Percentiles rank a stretch among this genome's conserved stretches.
Evolutionary conservation across 495 filamentous ascomycete genomes (phyloP).

Genomic region (Talaromyces borbonicus): DNA sequence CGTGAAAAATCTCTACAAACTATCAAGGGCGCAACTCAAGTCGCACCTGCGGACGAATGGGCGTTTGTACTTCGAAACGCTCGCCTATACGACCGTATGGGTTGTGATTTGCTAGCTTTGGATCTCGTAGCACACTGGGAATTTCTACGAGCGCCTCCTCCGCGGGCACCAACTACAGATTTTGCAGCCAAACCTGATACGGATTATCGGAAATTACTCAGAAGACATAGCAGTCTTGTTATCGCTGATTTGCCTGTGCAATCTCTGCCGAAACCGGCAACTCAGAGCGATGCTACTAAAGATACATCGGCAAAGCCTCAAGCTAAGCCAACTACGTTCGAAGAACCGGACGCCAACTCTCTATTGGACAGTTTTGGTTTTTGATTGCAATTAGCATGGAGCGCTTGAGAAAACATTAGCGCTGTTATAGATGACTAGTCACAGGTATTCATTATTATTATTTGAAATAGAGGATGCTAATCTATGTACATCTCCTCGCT

Average conservation of each 20-base stretch:
- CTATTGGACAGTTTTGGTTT: constrained; percentile 75
- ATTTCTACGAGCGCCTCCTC: constrained; percentile 47
- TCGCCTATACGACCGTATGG: constrained; percentile 86
- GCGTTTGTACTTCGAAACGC: constrained; percentile 85
- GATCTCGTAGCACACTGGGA: constrained; percentile 80
- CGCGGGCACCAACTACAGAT: constrained; percentile 20
- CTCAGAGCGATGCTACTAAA: constrained; percentile 8
- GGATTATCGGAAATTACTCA: constrained; percentile 59
- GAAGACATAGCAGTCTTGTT: constrained; percentile 65
- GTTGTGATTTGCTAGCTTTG: constrained; percentile 85
- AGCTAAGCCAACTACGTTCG: constrained; percentile 63
- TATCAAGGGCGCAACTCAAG: constrained; percentile 69
- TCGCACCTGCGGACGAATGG: constrained; percentile 76
- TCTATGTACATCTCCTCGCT: neutral
- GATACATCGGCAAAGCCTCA: constrained; percentile 36
- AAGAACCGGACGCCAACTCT: constrained; percentile 82
- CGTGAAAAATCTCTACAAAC: constrained; percentile 80
- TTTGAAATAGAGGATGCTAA: neutral
- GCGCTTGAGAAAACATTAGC: neutral
- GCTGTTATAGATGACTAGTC: neutral
- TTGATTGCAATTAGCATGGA: constrained; percentile 11
- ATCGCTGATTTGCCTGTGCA: constrained; percentile 62
- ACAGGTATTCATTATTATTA: neutral
- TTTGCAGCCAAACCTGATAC: constrained; percentile 31
- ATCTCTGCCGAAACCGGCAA: constrained; percentile 8